These are phyloP conservation scores for Clonostachys chloroleuca DNA, from an alignment of 2,329 filamentous ascomycete genomes.

Conservation along the genomic window DNA sequence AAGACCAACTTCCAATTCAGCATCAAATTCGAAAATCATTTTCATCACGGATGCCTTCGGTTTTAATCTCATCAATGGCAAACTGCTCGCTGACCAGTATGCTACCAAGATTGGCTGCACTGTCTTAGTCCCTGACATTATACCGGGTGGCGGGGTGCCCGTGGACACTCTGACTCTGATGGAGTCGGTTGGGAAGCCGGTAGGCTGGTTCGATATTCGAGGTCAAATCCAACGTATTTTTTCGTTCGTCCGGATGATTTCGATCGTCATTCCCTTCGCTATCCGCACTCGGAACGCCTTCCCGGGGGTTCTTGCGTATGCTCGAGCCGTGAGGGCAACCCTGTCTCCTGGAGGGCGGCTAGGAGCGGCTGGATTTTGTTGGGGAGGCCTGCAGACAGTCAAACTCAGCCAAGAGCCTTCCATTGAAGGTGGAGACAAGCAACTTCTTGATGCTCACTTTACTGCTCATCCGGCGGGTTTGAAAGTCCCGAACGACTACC, in stretches of 20 bases:
- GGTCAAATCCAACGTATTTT: neutral
- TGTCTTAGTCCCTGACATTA: constrained; percentile 16
- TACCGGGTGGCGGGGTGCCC: constrained; percentile 11
- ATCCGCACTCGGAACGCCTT: neutral
- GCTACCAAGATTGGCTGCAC: constrained; percentile 10
- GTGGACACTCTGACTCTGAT: constrained; percentile 6
- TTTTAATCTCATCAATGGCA: constrained; percentile 9
- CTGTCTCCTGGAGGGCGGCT: neutral
- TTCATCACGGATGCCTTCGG: constrained; percentile 10
- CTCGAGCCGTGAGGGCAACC: neutral
- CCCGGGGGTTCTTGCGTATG: neutral
- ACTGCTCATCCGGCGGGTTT: neutral
- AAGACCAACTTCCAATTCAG: neutral
- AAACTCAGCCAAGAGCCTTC: neutral
- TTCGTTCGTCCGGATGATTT: neutral
- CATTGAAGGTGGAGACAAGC: neutral
- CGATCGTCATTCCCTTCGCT: neutral
- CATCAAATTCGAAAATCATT: constrained; percentile 7
- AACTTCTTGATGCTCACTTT: neutral
- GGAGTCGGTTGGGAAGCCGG: constrained; percentile 2
- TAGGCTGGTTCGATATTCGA: neutral
- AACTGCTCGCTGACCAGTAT: constrained; percentile 10
- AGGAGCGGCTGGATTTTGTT: neutral
- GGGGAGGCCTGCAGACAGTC: neutral
- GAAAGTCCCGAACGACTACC: neutral